Conservation (phyloP, 305 asterid species). For the Nicotiana rustica region DNA sequence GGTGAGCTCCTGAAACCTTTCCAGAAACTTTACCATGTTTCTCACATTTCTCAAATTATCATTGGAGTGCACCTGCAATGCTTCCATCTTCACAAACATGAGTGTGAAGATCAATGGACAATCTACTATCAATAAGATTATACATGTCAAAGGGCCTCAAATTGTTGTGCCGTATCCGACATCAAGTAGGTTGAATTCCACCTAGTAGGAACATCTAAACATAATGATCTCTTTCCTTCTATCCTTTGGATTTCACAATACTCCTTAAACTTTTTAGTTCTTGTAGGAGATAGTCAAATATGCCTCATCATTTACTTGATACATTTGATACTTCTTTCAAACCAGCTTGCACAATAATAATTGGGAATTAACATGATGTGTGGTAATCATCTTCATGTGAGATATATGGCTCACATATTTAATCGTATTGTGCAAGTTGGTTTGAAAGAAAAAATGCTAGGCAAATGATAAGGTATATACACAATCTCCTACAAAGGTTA, state of each 20-base stretch:
- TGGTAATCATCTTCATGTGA: constrained; percentile 15
- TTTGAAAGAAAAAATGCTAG: neutral
- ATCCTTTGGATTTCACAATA: neutral
- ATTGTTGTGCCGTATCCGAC: constrained; percentile 1
- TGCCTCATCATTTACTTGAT: neutral
- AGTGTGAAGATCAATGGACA: neutral
- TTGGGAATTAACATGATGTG: neutral
- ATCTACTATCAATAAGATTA: neutral
- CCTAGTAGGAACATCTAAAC: neutral
- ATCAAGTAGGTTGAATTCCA: constrained; percentile 18
- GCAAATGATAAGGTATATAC: neutral
- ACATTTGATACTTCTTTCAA: neutral
- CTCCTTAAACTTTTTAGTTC: neutral
- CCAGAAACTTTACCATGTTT: constrained; percentile 25
- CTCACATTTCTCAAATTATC: constrained; percentile 29
- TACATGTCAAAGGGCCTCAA: constrained; percentile 27
- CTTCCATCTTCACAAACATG: neutral
- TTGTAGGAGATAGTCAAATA: neutral
- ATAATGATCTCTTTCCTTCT: neutral
- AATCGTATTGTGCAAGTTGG: constrained; percentile 20
- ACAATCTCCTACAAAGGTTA: neutral
- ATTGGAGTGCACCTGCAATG: neutral
- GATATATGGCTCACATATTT: constrained; percentile 18
- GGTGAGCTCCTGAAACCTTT: constrained; percentile 23
- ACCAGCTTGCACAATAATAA: neutral